Evolutionary conservation across 2,329 filamentous ascomycete genomes (phyloP).

Genomic region (Paecilomyces dactylethromorphus): DNA sequence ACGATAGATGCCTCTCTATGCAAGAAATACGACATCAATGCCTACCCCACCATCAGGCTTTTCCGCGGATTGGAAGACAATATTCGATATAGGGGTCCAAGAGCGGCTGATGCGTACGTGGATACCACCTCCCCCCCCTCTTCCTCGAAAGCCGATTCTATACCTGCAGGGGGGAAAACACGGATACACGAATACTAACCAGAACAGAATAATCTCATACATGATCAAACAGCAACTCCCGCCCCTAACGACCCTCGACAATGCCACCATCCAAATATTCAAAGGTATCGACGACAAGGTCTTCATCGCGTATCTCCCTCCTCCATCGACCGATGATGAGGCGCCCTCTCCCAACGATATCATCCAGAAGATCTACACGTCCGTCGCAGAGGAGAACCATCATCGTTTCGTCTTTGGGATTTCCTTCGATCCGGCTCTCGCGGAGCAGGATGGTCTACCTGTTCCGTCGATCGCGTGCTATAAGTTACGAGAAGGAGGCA

Average conservation of each 20-base stretch:
- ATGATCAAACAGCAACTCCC: conserved; percentile 22
- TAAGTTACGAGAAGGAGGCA: conserved; percentile 35
- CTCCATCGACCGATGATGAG: conserved; percentile 17
- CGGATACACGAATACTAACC: not conserved
- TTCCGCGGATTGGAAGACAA: conserved; percentile 29
- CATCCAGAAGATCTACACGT: conserved; percentile 23
- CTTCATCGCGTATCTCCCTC: conserved; percentile 33
- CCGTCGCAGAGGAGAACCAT: conserved; percentile 28
- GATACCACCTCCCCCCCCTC: not conserved
- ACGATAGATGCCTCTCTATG: not conserved
- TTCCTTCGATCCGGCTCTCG: conserved; percentile 13
- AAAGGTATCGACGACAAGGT: conserved; percentile 34
- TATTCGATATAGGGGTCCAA: conserved; percentile 39
- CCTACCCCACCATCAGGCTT: conserved; percentile 43
- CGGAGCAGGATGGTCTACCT: not conserved
- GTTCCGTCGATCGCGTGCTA: conserved; percentile 23
- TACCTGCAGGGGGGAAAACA: not conserved
- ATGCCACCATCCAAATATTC: conserved; percentile 26
- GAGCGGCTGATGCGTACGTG: conserved; percentile 23
- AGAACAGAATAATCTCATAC: conserved; percentile 18
- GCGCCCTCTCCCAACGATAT: not conserved
- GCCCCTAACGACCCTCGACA: conserved; percentile 17
- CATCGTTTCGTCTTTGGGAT: conserved; percentile 41
- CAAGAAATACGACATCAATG: conserved; percentile 34
- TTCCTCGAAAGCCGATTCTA: not conserved